phyloP scores from a whole-genome alignment of 75 land plant species.

The Chamaecyparis obtusa region DNA sequence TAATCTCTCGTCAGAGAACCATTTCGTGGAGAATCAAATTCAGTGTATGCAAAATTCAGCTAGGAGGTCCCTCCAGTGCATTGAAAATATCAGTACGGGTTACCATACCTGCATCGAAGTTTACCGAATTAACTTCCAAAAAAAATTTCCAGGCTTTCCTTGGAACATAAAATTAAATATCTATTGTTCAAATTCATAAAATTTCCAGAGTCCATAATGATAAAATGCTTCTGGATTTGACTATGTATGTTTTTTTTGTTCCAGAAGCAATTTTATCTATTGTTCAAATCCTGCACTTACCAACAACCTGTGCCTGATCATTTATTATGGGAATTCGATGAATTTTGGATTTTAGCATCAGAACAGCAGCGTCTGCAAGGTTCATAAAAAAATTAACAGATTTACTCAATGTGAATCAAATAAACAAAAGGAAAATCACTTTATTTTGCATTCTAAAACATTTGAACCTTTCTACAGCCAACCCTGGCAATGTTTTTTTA shows the following conservation, averaged over 20 bases:
- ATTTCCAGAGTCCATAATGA: no score
- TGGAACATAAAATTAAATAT: neutral
- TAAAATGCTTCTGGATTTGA: no score
- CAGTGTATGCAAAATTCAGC: neutral
- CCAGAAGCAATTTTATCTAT: no score
- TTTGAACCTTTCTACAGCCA: neutral
- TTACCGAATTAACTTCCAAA: neutral
- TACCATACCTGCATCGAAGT: conserved; percentile 56
- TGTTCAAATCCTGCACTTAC: conserved; percentile 25
- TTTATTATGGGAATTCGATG: conserved; percentile 73
- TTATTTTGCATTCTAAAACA: neutral
- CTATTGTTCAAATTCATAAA: no score
- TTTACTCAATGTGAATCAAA: neutral
- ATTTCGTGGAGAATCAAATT: neutral
- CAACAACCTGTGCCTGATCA: conserved; percentile 53
- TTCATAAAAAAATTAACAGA: neutral
- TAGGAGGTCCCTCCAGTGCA: conserved; percentile 44
- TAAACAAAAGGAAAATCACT: neutral
- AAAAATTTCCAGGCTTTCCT: neutral
- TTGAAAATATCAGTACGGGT: conserved; percentile 74
- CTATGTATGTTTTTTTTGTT: no score
- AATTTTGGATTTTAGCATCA: conserved; percentile 67
- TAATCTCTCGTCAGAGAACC: neutral
- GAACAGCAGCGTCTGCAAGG: conserved; percentile 57
- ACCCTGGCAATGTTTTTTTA: neutral